phyloP scores from a whole-genome alignment of 495 filamentous ascomycete species.

The Podospora conica region DNA sequence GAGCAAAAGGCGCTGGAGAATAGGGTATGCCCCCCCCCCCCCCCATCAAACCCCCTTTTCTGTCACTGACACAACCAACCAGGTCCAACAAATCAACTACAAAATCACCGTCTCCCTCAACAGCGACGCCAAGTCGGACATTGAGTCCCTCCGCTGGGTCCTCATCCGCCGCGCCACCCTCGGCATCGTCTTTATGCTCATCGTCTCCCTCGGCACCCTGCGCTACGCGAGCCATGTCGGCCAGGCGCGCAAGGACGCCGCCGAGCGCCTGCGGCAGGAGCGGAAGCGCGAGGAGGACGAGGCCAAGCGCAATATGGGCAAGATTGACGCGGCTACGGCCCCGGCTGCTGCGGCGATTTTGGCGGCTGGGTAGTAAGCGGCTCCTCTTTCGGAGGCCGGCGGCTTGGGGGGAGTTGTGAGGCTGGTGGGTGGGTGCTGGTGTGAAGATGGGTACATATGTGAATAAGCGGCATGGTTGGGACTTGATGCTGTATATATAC shows the following conservation, averaged over 20 bases:
- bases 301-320: slow-evolving; percentile 30
- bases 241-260: slow-evolving; percentile 37
- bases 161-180: slow-evolving; percentile 79
- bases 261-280: slow-evolving; percentile 27
- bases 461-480: background rate
- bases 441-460: too few species aligned
- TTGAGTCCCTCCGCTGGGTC: slow-evolving; percentile 87
- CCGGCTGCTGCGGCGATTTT: slow-evolving; percentile 43
- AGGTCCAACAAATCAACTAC: slow-evolving; percentile 90
- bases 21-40: slow-evolving; percentile 39
- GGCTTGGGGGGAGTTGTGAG: background rate
- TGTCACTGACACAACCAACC: slow-evolving; percentile 17
- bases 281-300: slow-evolving; percentile 21
- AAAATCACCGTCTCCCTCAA: slow-evolving; percentile 84
- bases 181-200: slow-evolving; percentile 60
- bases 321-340: slow-evolving; percentile 30
- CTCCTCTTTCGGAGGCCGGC: background rate
- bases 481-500: background rate
- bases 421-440: too few species aligned
- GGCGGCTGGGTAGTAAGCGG: slow-evolving; percentile 23
- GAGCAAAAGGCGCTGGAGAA: slow-evolving; percentile 79
- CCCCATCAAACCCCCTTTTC: background rate
- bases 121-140: slow-evolving; percentile 80
- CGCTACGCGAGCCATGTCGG: slow-evolving; percentile 43
- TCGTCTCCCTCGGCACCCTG: slow-evolving; percentile 42